Base-by-base conservation (phyloP, 768 basidiomycete species). In the Termitomyces eurrhizus region DNA sequence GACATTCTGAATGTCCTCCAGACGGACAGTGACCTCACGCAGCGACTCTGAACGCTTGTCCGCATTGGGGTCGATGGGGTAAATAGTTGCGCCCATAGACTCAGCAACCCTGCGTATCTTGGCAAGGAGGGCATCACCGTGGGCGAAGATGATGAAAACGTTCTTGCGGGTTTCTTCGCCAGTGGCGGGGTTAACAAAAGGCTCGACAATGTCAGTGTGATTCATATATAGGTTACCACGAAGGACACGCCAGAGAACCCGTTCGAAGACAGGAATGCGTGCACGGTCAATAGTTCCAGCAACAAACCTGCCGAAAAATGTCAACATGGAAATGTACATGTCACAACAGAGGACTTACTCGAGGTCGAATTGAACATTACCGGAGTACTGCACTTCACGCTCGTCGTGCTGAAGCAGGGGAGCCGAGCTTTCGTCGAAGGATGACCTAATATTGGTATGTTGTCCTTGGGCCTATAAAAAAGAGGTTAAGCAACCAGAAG, bases 161-260 rank as follows among this genome's bases (percentile, higher is more conserved):
- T 98, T 95, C 83, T 98, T 99, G 78, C 91, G 86, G 24, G 90
- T 91, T 77, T 95, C 92, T 21, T 76, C 78, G 39, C 89, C 90
- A 0, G 92, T 92, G 24, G 80, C 81, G 14, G 95, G 90, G 70
- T 98, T 93, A 59, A 93, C 81, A 68, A 98, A 97, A 7, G 93
- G 90, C 65, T 96, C 93, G 42, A 83, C 81, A 66, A 99, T 98
- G 74, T 98, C 95, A 57, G 89, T 92, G 74, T 94, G 90, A 75
- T 98, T 99, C 96, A 99, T 98, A 79, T 96, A 99, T 24, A 99
- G 80, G 72, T 99, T 98, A 53, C 97, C 97, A 61, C 97, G 89
- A 21, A 98, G 83, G 37, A 98, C 93, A 66, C 97, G 92, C 97
- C 97, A 99, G 52, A 98, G 84, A 21, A 99, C 92, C 18, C 97